These are phyloP conservation scores for Coelastrella sp. DNA, from an alignment of 139 green algal species.

Conservation along the genomic window DNA sequence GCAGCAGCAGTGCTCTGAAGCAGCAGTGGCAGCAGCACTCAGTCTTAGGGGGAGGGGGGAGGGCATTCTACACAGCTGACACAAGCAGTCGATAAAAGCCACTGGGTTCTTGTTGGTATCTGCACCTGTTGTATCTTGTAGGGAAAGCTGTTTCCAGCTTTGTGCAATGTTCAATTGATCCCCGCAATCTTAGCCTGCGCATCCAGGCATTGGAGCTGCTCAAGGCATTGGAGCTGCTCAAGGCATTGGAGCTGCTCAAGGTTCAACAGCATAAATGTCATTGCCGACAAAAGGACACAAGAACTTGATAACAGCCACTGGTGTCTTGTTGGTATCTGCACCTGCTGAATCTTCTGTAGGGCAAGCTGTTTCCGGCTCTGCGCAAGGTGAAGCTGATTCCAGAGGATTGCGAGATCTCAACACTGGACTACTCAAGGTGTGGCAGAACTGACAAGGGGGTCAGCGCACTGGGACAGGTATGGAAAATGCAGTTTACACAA, in stretches of 20 bases:
- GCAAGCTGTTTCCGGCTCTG: slow-evolving; percentile 79
- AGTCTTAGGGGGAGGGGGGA: too few relatives aligned
- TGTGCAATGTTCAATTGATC: slow-evolving; percentile 78
- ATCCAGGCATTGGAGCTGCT: too few relatives aligned
- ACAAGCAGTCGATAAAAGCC: too few relatives aligned
- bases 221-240: too few relatives aligned
- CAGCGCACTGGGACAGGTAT: slow-evolving; percentile 65
- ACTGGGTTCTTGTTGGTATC: neutral
- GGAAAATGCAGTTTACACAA: too few relatives aligned
- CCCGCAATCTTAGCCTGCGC: slow-evolving; percentile 44
- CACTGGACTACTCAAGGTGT: slow-evolving; percentile 80
- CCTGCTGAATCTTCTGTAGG: slow-evolving; percentile 52
- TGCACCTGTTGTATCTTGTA: slow-evolving; percentile 34
- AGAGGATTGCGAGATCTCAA: slow-evolving; percentile 47
- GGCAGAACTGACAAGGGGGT: slow-evolving; percentile 91
- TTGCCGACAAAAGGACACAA: too few relatives aligned
- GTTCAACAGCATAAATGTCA: too few relatives aligned
- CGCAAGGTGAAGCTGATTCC: slow-evolving; percentile 74
- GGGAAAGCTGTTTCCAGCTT: slow-evolving; percentile 77
- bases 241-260: too few relatives aligned
- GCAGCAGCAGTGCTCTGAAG: too few relatives aligned
- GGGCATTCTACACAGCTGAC: too few relatives aligned
- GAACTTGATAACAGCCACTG: too few relatives aligned
- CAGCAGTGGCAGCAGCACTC: too few relatives aligned
- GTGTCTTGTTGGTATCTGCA: neutral